A percentile compares a stretch with the other conserved stretches of the same genome.
Conservation (phyloP, 768 basidiomycete genomes). For the Auricularia auricula-judae region DNA sequence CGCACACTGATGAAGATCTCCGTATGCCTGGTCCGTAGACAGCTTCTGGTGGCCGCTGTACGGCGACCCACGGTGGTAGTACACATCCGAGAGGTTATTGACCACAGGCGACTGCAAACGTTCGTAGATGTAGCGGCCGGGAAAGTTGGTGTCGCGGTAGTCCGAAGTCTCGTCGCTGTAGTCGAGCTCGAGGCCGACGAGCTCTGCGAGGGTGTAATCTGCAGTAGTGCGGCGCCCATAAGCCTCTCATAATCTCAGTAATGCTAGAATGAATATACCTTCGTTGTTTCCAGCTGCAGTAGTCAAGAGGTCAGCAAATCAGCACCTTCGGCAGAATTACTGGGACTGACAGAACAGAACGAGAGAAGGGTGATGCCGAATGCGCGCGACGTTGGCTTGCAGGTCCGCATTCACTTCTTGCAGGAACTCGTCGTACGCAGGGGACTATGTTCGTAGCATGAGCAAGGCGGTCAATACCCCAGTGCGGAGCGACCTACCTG, state of each 20-base stretch:
- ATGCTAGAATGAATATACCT: slow-evolving; percentile 23
- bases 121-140: slow-evolving; percentile 86
- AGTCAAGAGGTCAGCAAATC: no score
- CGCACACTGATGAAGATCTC: slow-evolving; percentile 87
- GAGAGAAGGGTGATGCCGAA: slow-evolving; percentile 80
- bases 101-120: slow-evolving; percentile 69
- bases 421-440: slow-evolving; percentile 74
- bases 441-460: slow-evolving; percentile 46
- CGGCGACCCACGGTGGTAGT: slow-evolving; percentile 80
- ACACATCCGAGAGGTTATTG: slow-evolving; percentile 44
- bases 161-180: slow-evolving; percentile 78
- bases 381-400: slow-evolving; percentile 68
- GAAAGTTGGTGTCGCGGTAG: slow-evolving; percentile 78
- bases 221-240: no score
- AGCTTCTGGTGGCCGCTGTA: slow-evolving; percentile 71
- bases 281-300: slow-evolving; percentile 69
- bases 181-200: slow-evolving; percentile 63
- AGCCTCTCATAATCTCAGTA: no score
- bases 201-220: slow-evolving; percentile 73
- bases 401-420: slow-evolving; percentile 67
- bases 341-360: slow-evolving; percentile 65
- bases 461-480: no score
- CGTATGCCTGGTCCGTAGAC: slow-evolving; percentile 63
- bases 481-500: slow-evolving; percentile 24
- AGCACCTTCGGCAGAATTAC: not conserved